Evolutionary conservation across 2,329 filamentous ascomycete genomes (phyloP), one percentile per base, ranked within the genome.

Genomic region (Dactylellina haptotyla): DNA sequence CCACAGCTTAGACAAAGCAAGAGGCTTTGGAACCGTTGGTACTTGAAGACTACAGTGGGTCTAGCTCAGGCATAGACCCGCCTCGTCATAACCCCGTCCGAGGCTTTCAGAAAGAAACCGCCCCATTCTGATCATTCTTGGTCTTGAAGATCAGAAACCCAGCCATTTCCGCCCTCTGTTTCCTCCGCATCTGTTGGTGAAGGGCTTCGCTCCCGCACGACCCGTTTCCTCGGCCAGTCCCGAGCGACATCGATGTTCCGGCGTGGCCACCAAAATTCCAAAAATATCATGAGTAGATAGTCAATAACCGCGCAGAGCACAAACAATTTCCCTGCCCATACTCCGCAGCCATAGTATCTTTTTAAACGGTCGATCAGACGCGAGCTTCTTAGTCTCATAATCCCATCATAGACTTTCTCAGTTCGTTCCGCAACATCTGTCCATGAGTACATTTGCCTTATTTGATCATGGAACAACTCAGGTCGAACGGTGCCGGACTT

Each of bases 371-470:
- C 95, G 75, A 99, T 97, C 46, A 99, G 86, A 4, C 94, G 91
- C 79, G 97, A 96, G 78, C 92, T 94, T 77, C 92, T 90, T 6
- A 92, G 88, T 5, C 93, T 93, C 1, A 89, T 92, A 77, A 99
- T 96, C 51, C 95, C 92, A 80, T 96, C 89, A 81, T 99, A 99
- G 0, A 99, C 95, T 28, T 94, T 87, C 82, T 99, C 95, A 0
- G 95, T 98, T 63, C 95, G 90, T 77, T 90, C 87, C 12, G 95
- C 95, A 26, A 99, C 94, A 80, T 99, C 94, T 26, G 91, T 91
- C 95, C 95, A 99, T 1, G 92, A 96, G 82, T 99, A 99, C 95
- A 98, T 98, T 83, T 91, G 91, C 81, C 94, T 93, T 75, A 99
- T 95, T 81, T 98, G 91, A 76, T 97, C 94, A 80, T 99, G 95